Conservation (phyloP, 768 basidiomycete genomes). For the Calocybe cyanea region DNA sequence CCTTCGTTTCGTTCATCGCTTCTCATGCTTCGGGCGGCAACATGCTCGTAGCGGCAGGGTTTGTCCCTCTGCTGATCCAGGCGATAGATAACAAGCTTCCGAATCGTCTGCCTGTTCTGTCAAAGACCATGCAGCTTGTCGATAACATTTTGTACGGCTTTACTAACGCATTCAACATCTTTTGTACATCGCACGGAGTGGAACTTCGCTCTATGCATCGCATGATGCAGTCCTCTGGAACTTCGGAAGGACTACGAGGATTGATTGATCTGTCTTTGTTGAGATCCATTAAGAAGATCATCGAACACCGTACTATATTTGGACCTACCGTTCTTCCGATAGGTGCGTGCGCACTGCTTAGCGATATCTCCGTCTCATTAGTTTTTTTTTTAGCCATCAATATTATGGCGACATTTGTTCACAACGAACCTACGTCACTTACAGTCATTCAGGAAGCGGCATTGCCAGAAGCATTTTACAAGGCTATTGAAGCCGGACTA, state of each 20-base stretch:
- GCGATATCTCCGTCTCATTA: slow-evolving; percentile 7
- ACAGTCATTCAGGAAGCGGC: slow-evolving; percentile 89
- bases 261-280: slow-evolving; percentile 88
- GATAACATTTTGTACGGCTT: slow-evolving; percentile 92
- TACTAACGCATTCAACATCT: slow-evolving; percentile 81
- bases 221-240: slow-evolving; percentile 96
- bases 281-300: slow-evolving; percentile 82
- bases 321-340: slow-evolving; percentile 84
- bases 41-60: slow-evolving; percentile 92
- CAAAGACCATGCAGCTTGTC: slow-evolving; percentile 88
- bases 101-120: slow-evolving; percentile 68
- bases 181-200: slow-evolving; percentile 81
- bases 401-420: slow-evolving; percentile 94
- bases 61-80: slow-evolving; percentile 86
- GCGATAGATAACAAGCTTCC: slow-evolving; percentile 76
- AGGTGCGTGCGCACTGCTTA: slow-evolving; percentile 43
- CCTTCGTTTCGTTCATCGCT: slow-evolving; percentile 84
- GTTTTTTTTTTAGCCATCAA: slow-evolving; percentile 63
- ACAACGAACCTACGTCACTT: slow-evolving; percentile 97
- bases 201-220: slow-evolving; percentile 90
- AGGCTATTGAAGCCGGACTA: slow-evolving; percentile 76
- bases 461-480: slow-evolving; percentile 87
- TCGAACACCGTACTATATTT: slow-evolving; percentile 77
- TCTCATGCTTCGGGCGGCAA: slow-evolving; percentile 82
- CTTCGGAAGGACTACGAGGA: slow-evolving; percentile 90